Base-by-base conservation (phyloP, 306 rosid species). In the Trifolium subterraneum region DNA sequence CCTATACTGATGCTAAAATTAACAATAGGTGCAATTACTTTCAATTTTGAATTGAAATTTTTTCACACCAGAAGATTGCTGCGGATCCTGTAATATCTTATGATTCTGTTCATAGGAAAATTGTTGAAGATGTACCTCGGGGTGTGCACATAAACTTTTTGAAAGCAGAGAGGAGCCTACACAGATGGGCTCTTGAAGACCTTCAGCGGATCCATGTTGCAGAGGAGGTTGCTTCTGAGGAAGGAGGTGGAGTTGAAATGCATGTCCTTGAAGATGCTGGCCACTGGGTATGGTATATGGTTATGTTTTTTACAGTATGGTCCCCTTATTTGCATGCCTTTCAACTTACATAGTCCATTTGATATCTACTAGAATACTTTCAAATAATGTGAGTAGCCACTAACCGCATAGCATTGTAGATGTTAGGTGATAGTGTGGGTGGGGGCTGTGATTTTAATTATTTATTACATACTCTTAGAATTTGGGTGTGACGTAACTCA, bases 181-280 rank as follows among this genome's bases (percentile, higher is more conserved):
- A 94, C 74, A 80, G 97, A 81, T 94, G 97, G 99, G 97, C 96
- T 76, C 96, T 94, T 74, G 97, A 86, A 82, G 98, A 94, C 78
- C 85, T 94, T 72, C 93, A 78, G 78, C 86, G 99, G 70, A 94
- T 94, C 76, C 97, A 92, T 82, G 95, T 87, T 19, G 98, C 97
- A 7, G 96, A 92, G 86, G 95, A 94, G 79, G 68, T 90, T 74
- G 97, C 96, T 45, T 84, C 70, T 22, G 99, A 92, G 80, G 97
- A 90, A 86, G 99, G 95, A 67, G 99, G 93, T 52, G 99, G 99
- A 48, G 99, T 94, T 81, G 92, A 92, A 83, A 94, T 94, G 97
- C 97, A 94, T 45, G 99, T 94, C 73, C 97, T 94, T 76, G 96
- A 94, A 80, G 98, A 92, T 86, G 96, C 98, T 73, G 98, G 97